A percentile compares a stretch with the other conserved stretches of the same genome.
phyloP scores from a whole-genome alignment of 2,329 filamentous ascomycete species.

The Arachnomyces sp. region DNA sequence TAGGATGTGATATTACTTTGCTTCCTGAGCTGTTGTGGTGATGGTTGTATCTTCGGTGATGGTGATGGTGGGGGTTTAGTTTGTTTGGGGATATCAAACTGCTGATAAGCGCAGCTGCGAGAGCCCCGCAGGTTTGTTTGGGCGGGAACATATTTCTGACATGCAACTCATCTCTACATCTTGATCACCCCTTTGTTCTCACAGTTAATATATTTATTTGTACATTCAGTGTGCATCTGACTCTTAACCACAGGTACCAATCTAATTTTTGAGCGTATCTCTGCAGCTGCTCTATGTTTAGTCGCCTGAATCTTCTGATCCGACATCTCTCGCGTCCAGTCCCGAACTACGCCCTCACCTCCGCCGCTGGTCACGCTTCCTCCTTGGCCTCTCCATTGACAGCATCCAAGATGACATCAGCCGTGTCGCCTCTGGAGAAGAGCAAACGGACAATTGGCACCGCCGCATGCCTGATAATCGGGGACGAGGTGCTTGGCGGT shows the following conservation, averaged over 20 bases:
- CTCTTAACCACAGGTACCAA: constrained; percentile 4
- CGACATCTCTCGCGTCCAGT: constrained; percentile 62
- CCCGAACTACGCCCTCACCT: constrained; percentile 49
- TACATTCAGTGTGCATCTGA: too few species aligned
- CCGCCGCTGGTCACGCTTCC: constrained; percentile 28
- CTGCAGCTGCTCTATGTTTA: constrained; percentile 55
- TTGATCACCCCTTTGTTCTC: too few species aligned
- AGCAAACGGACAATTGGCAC: constrained; percentile 65
- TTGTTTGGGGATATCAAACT: not conserved
- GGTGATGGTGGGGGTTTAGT: too few species aligned
- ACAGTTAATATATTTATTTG: too few species aligned
- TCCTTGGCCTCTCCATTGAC: constrained; percentile 17
- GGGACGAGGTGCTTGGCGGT: constrained; percentile 91
- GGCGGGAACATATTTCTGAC: not conserved
- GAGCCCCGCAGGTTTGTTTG: not conserved
- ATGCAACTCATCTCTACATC: too few species aligned
- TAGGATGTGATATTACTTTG: not conserved
- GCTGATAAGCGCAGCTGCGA: not conserved
- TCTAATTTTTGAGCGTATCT: constrained; percentile 3
- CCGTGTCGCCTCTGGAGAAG: constrained; percentile 17
- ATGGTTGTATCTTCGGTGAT: not conserved
- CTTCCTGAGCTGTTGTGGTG: not conserved
- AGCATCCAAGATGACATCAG: constrained; percentile 36
- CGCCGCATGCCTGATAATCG: constrained; percentile 87
- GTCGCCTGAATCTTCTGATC: constrained; percentile 63